Percentiles rank a stretch among this genome's conserved stretches.
Conservation (phyloP, 2,329 filamentous ascomycete genomes). For the Penicillium sp. region DNA sequence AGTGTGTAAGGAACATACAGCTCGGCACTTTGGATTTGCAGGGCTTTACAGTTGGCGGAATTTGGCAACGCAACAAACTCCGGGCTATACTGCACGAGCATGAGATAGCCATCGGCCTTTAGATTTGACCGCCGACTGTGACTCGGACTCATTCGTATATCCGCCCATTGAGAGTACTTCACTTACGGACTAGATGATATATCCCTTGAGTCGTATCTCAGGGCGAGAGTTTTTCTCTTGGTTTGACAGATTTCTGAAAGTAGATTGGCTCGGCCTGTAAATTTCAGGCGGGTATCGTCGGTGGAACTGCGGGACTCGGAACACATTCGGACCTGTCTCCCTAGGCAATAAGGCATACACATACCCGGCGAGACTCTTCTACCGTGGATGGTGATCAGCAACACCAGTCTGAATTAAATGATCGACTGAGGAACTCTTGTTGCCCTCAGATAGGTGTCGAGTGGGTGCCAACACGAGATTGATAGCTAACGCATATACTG, state of each 20-base stretch:
- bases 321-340: constrained; percentile 1
- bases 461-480: too few relatives aligned
- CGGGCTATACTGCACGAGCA: background rate
- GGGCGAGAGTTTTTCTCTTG: background rate
- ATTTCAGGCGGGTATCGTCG: constrained; percentile 11
- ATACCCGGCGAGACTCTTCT: background rate
- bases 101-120: too few relatives aligned
- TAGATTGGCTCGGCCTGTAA: background rate
- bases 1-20: constrained; percentile 15
- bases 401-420: too few relatives aligned
- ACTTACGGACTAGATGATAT: too few relatives aligned
- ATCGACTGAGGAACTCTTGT: too few relatives aligned
- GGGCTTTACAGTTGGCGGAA: background rate
- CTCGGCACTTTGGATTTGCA: background rate
- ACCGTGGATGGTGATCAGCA: constrained; percentile 7
- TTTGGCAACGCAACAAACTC: background rate
- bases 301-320: constrained; percentile 16
- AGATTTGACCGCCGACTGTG: too few relatives aligned
- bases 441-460: too few relatives aligned
- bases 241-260: too few relatives aligned
- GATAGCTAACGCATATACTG: too few relatives aligned
- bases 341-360: too few relatives aligned
- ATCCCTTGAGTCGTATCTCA: too few relatives aligned
- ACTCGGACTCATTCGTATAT: constrained; percentile 1
- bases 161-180: constrained; percentile 7